Evolutionary conservation across 768 basidiomycete species (phyloP).

Genomic region (Erythrobasidium yunnanense): DNA sequence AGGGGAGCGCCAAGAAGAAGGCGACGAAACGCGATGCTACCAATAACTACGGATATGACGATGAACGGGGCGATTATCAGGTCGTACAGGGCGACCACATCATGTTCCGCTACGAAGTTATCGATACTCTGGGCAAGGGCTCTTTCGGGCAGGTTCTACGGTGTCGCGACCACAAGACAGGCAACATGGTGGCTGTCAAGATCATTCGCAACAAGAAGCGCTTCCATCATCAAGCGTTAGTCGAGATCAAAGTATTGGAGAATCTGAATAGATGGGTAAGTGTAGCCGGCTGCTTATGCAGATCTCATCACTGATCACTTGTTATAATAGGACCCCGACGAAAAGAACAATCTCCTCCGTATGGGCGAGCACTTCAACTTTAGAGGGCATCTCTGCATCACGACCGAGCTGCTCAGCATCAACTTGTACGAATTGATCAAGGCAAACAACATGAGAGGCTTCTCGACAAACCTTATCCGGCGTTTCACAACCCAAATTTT

Average conservation of each 20-base stretch:
- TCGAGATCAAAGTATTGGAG: conserved; percentile 98
- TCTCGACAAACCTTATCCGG: conserved; percentile 85
- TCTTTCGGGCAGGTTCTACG: conserved; percentile 95
- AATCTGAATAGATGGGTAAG: conserved; percentile 93
- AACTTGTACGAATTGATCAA: conserved; percentile 99
- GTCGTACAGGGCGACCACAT: conserved; percentile 84
- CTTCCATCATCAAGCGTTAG: conserved; percentile 93
- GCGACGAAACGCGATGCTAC: conserved; percentile 60
- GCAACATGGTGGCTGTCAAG: conserved; percentile 94
- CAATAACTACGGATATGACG: conserved; percentile 92
- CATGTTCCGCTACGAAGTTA: conserved; percentile 89
- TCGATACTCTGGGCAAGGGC: conserved; percentile 88
- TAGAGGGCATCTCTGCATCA: conserved; percentile 92
- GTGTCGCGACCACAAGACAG: conserved; percentile 89
- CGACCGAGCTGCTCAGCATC: conserved; percentile 93
- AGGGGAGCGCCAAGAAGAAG: conserved; percentile 68
- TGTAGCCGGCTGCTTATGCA: conserved; percentile 20
- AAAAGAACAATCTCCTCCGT: conserved; percentile 92
- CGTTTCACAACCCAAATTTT: conserved; percentile 96
- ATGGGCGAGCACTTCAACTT: conserved; percentile 99
- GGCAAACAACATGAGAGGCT: conserved; percentile 96
- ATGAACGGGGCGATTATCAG: conserved; percentile 93
- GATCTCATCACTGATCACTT: background rate
- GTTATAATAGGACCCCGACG: conserved; percentile 67
- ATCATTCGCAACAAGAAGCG: conserved; percentile 99